Conservation (phyloP, 73 alveolate species). For the Loxodes magnus region DNA sequence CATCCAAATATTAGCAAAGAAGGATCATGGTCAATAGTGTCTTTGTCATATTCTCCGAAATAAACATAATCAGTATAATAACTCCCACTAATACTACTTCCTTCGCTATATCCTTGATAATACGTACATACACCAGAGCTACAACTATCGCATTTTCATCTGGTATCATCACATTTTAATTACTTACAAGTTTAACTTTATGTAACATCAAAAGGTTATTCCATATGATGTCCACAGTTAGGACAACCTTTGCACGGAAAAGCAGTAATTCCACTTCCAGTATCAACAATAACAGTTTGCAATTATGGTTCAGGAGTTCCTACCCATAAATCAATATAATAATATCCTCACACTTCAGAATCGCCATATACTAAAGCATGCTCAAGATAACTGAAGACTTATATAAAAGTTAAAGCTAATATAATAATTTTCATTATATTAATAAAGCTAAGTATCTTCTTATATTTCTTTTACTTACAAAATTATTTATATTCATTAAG, state of each 20-base stretch:
- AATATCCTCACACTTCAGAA: neutral
- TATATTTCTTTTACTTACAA: too few species aligned
- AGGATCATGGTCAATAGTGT: constrained; percentile 13
- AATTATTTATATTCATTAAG: too few species aligned
- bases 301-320: neutral
- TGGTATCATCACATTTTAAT: constrained; percentile 29
- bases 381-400: too few species aligned
- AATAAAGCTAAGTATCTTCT: too few species aligned
- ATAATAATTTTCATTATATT: too few species aligned
- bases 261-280: constrained; percentile 82
- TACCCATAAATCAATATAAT: neutral
- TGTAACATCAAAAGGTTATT: constrained; percentile 27
- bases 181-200: constrained; percentile 21
- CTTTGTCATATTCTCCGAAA: too few species aligned
- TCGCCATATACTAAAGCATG: neutral
- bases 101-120: constrained; percentile 70
- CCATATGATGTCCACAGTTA: constrained; percentile 77
- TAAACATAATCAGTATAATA: constrained; percentile 43
- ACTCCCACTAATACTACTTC: constrained; percentile 67
- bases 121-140: constrained; percentile 48
- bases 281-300: constrained; percentile 73
- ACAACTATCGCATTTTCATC: constrained; percentile 27
- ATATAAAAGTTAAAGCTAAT: too few species aligned
- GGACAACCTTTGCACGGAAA: constrained; percentile 79
- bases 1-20: constrained; percentile 60